Evolutionary conservation across 2,329 filamentous ascomycete species (phyloP).

Genomic region (Bertia moriformis): DNA sequence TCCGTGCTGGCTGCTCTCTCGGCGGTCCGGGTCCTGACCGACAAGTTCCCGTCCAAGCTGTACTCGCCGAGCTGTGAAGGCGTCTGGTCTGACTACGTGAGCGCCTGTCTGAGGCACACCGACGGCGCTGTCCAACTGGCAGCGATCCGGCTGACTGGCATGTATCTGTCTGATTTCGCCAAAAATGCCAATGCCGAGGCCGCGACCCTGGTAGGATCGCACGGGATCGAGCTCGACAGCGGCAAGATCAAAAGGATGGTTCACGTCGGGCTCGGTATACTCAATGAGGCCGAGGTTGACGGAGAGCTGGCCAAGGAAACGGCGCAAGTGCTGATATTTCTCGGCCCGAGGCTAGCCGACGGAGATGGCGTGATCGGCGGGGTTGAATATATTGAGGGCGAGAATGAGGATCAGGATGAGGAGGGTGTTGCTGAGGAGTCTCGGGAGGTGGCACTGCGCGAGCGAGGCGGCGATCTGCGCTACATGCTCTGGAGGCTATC

Average conservation of each 20-base stretch:
- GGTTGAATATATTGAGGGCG: constrained; percentile 28
- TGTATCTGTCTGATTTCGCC: constrained; percentile 70
- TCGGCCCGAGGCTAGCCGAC: constrained; percentile 50
- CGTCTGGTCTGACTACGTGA: constrained; percentile 63
- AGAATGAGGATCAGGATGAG: constrained; percentile 21
- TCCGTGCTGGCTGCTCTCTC: constrained; percentile 61
- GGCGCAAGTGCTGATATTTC: constrained; percentile 69
- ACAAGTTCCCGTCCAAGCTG: constrained; percentile 47
- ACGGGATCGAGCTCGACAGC: constrained; percentile 53
- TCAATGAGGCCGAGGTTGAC: constrained; percentile 51
- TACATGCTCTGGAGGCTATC: constrained; percentile 71
- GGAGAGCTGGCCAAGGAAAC: constrained; percentile 67
- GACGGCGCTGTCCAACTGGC: constrained; percentile 64
- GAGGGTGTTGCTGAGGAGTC: constrained; percentile 19
- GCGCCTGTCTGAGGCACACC: constrained; percentile 55
- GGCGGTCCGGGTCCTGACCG: constrained; percentile 51
- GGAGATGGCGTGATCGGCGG: constrained; percentile 30
- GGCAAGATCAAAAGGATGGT: constrained; percentile 49
- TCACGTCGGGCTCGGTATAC: constrained; percentile 28
- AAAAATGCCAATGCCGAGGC: constrained; percentile 27
- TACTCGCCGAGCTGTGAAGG: constrained; percentile 41
- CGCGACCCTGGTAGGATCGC: constrained; percentile 52
- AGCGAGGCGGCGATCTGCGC: constrained; percentile 30
- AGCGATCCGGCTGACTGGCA: constrained; percentile 58
- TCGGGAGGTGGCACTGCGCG: too few relatives aligned